These are phyloP conservation scores for Fusarium papillatum DNA, from an alignment of 2,329 filamentous ascomycete species.

Conservation along the genomic window DNA sequence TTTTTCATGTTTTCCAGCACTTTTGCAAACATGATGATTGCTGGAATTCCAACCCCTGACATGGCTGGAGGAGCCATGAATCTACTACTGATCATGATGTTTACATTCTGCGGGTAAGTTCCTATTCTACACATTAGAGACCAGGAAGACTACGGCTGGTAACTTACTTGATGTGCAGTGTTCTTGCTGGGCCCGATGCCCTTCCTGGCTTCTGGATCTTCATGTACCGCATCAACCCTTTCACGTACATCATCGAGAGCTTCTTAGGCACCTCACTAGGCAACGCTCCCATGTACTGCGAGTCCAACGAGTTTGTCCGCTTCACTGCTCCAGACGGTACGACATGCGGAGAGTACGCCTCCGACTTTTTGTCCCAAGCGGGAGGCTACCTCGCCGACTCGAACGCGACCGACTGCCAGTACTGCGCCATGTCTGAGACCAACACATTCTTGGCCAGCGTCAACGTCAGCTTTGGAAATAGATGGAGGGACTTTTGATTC, in stretches of 20 bases:
- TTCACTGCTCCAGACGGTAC: neutral
- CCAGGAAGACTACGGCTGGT: neutral
- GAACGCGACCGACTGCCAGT: neutral
- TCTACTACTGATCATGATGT: slow-evolving; percentile 52
- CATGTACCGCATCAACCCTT: neutral
- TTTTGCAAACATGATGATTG: slow-evolving; percentile 32
- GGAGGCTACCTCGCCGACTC: neutral
- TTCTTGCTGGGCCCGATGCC: neutral
- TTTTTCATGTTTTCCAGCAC: neutral
- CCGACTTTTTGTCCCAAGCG: neutral
- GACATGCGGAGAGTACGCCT: neutral
- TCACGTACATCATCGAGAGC: neutral
- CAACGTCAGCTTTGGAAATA: neutral
- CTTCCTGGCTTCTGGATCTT: neutral
- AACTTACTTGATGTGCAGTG: slow-evolving; percentile 25
- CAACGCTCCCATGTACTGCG: neutral
- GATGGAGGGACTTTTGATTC: neutral
- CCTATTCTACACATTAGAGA: neutral
- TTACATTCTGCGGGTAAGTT: neutral
- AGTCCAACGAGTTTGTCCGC: neutral
- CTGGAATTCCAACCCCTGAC: slow-evolving; percentile 74
- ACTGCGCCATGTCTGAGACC: neutral
- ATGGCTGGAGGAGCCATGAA: slow-evolving; percentile 75
- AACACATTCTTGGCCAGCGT: neutral
- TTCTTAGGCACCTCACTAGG: neutral